phyloP scores from a whole-genome alignment of 179 eudicot genomes.

The Vitellaria paradoxa region DNA sequence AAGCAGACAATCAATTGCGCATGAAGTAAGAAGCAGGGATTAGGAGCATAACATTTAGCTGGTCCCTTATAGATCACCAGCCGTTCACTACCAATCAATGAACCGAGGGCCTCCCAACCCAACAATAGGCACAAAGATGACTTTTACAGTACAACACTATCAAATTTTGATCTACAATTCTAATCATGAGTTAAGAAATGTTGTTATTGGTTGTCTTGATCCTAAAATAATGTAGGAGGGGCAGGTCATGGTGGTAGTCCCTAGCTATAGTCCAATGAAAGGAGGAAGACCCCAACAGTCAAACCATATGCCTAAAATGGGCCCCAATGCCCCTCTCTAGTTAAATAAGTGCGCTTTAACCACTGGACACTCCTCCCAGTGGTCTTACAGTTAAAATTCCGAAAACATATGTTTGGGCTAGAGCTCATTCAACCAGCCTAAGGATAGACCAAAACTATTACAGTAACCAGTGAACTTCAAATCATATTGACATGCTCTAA shows the following conservation, averaged over 20 bases:
- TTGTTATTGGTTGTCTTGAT: not conserved
- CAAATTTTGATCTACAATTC: not conserved
- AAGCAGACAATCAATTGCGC: conserved; percentile 13
- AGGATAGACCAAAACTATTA: not conserved
- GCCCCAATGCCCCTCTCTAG: not conserved
- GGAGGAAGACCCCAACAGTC: not conserved
- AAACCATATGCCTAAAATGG: not conserved
- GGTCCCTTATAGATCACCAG: not conserved
- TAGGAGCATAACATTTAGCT: not conserved
- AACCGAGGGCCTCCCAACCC: not conserved
- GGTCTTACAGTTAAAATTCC: not conserved
- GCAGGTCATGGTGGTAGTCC: not conserved
- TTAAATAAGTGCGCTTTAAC: not conserved
- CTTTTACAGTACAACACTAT: not conserved
- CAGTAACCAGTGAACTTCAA: too few relatives aligned
- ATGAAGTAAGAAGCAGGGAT: conserved; percentile 7
- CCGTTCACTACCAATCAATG: not conserved
- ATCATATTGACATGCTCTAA: not conserved
- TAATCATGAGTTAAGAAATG: not conserved
- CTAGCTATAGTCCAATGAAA: not conserved
- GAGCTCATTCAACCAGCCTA: not conserved
- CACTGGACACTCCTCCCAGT: not conserved
- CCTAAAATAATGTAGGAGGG: not conserved
- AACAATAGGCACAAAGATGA: not conserved
- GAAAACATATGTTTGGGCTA: not conserved